A percentile compares a stretch with the other conserved stretches of the same genome.
Conservation (phyloP, 2,329 filamentous ascomycete genomes). For the Fusarium coffeatum region DNA sequence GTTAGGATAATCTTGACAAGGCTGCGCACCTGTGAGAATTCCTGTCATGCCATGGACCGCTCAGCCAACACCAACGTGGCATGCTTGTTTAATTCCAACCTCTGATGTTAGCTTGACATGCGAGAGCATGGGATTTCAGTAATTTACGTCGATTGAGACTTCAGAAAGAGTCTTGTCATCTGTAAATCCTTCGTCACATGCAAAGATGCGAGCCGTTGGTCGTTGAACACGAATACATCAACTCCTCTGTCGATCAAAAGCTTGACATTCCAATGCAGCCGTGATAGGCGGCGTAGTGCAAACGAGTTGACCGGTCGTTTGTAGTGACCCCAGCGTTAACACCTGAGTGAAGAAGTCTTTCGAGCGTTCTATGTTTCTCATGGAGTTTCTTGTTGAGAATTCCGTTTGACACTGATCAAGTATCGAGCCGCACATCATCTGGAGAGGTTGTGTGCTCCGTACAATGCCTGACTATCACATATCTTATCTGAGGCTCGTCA, state of each 20-base stretch:
- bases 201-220: background rate
- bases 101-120: no score
- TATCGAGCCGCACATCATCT: constrained; percentile 45
- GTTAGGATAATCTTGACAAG: no score
- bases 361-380: background rate
- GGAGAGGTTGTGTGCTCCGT: constrained; percentile 16
- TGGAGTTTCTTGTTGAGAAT: constrained; percentile 49
- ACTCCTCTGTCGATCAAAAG: background rate
- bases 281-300: background rate
- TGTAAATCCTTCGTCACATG: background rate
- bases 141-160: no score
- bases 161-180: background rate
- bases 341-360: background rate
- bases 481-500: constrained; percentile 41
- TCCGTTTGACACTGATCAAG: constrained; percentile 35
- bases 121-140: no score
- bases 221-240: background rate
- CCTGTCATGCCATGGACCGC: no score
- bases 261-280: background rate
- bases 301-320: background rate
- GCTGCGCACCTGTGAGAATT: no score
- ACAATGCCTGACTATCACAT: constrained; percentile 14
- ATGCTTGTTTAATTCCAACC: no score
- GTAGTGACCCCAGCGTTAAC: fast-evolving
- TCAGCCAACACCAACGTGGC: no score